Conservation (phyloP, 805 yeast genomes). For the Candida sithepensis region DNA sequence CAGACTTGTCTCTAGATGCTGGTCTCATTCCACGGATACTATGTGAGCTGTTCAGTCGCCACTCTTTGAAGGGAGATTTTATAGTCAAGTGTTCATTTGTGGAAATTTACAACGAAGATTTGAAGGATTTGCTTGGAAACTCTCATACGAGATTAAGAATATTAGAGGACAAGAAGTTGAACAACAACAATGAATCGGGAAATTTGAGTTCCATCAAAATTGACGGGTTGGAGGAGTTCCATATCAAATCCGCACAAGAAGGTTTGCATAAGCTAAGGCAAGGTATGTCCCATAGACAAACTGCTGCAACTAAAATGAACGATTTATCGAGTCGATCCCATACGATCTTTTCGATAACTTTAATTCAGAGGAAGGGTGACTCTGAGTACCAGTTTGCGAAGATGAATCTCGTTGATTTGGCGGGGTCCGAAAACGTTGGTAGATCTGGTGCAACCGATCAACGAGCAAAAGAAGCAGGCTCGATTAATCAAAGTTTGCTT, state of each 20-base stretch:
- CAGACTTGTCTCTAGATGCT: slow-evolving; percentile 28
- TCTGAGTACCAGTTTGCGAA: slow-evolving; percentile 30
- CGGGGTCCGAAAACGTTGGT: slow-evolving; percentile 89
- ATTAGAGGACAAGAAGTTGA: slow-evolving; percentile 31
- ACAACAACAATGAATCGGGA: slow-evolving; percentile 6
- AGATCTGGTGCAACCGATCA: slow-evolving; percentile 84
- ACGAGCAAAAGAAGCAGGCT: slow-evolving; percentile 91
- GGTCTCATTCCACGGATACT: slow-evolving; percentile 53
- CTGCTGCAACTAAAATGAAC: slow-evolving; percentile 72
- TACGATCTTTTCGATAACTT: slow-evolving; percentile 64
- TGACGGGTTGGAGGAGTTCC: slow-evolving; percentile 63
- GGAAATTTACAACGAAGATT: slow-evolving; percentile 45
- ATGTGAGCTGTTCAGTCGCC: slow-evolving; percentile 34
- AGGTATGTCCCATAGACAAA: slow-evolving; percentile 59
- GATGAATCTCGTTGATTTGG: slow-evolving; percentile 80
- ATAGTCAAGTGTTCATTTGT: slow-evolving; percentile 50
- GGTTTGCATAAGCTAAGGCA: slow-evolving; percentile 53
- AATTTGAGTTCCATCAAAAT: slow-evolving; percentile 38
- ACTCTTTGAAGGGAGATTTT: slow-evolving; percentile 27
- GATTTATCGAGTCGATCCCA: slow-evolving; percentile 74
- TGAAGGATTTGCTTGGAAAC: slow-evolving; percentile 43
- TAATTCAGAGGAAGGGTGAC: slow-evolving; percentile 41
- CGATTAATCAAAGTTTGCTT: slow-evolving; percentile 82
- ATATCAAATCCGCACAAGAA: slow-evolving; percentile 48
- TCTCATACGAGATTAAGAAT: slow-evolving; percentile 34